Base-by-base conservation (phyloP, 2,329 filamentous ascomycete species). In the Arachnopeziza araneosa region DNA sequence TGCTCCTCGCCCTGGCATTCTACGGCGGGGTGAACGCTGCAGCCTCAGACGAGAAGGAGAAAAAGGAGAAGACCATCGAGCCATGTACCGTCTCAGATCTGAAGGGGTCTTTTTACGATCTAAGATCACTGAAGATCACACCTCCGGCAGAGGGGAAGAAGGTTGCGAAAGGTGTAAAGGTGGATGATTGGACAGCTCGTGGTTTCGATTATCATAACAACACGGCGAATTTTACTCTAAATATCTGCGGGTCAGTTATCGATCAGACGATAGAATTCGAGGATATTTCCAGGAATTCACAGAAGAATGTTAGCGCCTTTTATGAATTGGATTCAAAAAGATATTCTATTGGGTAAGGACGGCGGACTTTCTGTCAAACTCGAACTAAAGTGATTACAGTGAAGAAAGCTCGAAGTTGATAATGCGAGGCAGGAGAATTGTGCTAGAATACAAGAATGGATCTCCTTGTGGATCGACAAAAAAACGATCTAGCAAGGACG, bases 181-280 rank as follows among this genome's bases (percentile, higher is more conserved):
- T 80, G 58, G 79, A 83, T 62, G 87, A 80, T 70, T 83, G 82
- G 77, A 80, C 84, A 64, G 85, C 88, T 8, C 83, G 82, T 61
- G 90, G 90, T 36, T 89, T 86, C 72, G 90, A 93, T 74, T 90
- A 92, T 50, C 60, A 67, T 54, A 52, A 64, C 19, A 57, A 56
- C 67, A 85, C 83, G 64, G 84, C 85, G 64, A 93, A 93, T 76
- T 95, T 95, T 70, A 93, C 90, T 1, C 72, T 93, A 68, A 95
- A 95, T 75, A 87, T 95, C 67, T 95, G 90, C 76, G 86, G 81
- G 44, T 79, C 89, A 1, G 88, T 93, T n/a, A 81, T 92, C 19
- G 84, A 89, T 67, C 77, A 83, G 19, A 77, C 89, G 22, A 77
- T 80, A 51, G 78, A 84, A 63, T 83, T 89, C 10, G 80, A 83